Evolutionary conservation across 768 basidiomycete genomes (phyloP).

Genomic region (Saitozyma sp.): DNA sequence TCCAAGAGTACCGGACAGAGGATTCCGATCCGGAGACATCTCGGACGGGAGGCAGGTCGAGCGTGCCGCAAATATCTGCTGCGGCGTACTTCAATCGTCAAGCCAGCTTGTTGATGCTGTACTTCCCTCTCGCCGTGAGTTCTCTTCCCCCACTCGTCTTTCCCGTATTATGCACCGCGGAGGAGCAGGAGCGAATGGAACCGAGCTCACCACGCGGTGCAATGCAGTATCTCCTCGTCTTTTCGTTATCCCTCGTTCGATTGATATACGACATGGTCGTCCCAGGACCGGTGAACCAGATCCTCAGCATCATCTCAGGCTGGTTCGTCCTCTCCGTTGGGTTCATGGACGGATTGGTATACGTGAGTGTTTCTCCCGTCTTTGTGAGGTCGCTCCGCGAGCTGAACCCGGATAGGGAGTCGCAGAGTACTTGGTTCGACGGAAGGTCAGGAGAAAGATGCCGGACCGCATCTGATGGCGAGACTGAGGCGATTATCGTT

Average conservation of each 20-base stretch:
- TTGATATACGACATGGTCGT: slow-evolving; percentile 48
- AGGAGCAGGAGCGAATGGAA: not conserved
- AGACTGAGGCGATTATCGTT: not conserved
- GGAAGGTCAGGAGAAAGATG: slow-evolving; percentile 45
- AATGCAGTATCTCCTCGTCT: slow-evolving; percentile 44
- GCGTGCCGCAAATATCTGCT: slow-evolving; percentile 36
- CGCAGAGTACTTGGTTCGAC: slow-evolving; percentile 42
- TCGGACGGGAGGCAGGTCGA: slow-evolving; percentile 14
- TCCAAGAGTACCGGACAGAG: slow-evolving; percentile 34
- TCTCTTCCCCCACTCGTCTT: not conserved
- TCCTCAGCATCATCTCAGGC: slow-evolving; percentile 34
- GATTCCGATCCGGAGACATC: not conserved
- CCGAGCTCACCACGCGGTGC: not conserved
- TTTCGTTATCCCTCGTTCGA: slow-evolving; percentile 46
- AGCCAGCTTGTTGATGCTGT: slow-evolving; percentile 51
- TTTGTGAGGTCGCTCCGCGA: not conserved
- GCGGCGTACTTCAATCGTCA: slow-evolving; percentile 51
- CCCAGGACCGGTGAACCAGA: slow-evolving; percentile 18
- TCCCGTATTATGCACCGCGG: not conserved
- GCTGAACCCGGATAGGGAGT: slow-evolving; percentile 30
- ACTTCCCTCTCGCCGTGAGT: slow-evolving; percentile 51
- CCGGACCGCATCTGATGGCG: slow-evolving; percentile 20
- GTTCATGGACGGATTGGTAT: slow-evolving; percentile 46
- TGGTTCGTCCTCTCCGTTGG: slow-evolving; percentile 50
- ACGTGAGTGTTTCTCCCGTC: slow-evolving; percentile 34